Base-by-base conservation (phyloP, 768 basidiomycete species). In the Hypholoma sublateritium region DNA sequence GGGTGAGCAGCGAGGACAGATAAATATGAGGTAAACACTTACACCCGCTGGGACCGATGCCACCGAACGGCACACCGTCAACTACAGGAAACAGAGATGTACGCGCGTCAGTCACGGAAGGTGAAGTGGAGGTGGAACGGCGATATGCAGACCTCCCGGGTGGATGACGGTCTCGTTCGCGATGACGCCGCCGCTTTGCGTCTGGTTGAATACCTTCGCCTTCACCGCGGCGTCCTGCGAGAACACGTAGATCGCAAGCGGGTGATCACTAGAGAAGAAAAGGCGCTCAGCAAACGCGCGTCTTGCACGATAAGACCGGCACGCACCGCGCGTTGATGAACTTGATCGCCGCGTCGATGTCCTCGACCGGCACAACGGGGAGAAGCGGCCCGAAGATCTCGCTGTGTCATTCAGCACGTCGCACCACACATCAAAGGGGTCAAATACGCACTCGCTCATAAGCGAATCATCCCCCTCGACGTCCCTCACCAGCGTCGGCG, bases 381-480 rank as follows among this genome's bases (percentile, higher is more conserved):
- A 95, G 72, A 9, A 95, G 61, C 7, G 93, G 93, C 0, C 92
- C 93, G 62, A 95, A 94, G 42, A 94, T 78, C 65, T 95, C 93
- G 58, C 91, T 92, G 59, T 44, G 19, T 5, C 49, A 1, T 16
- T 17, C 43, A 17, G 41, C 45, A 16, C 39, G 43, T 43, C 28
- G 36, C 1, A 46, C 45, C 13, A 50, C 4, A 39, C 13, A 7
- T n/a, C 42, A 28, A 48, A 34, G 42, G 57, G 37, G 42, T 19
- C 57, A 13, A 19, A 7, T 50, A 76, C 86, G 49, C 62, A 89
- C 89, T 89, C 86, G 66, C 78, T 77, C 89, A 95, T 89, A 59
- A 93, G 70, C 0, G 87, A 79, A 70, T 95, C 93, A 53, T 83
- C 82, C 0, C 59, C 64, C 35, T 74, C 69, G 2, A 93, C 85